These are phyloP conservation scores for Diaporthe eres DNA, from an alignment of 2,329 filamentous ascomycete genomes.

Conservation along the genomic window DNA sequence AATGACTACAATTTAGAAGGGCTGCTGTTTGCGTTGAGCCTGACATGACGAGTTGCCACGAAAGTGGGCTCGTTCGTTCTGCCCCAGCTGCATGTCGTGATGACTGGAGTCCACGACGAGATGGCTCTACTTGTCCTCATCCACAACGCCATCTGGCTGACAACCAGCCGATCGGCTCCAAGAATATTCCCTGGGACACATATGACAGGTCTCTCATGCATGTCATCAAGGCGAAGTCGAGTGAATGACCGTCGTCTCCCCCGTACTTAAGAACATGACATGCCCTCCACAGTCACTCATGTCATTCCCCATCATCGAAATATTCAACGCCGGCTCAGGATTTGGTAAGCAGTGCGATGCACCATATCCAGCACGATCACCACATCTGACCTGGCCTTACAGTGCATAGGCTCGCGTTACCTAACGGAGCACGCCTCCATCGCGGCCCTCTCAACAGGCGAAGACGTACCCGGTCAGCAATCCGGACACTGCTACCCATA, in stretches of 20 bases:
- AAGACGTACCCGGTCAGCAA: constrained; percentile 15
- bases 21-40: too few relatives aligned
- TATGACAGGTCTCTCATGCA: constrained; percentile 4
- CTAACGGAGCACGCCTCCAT: constrained; percentile 9
- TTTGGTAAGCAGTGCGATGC: constrained; percentile 17
- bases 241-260: constrained; percentile 7
- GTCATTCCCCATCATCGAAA: constrained; percentile 12
- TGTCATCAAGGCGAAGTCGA: constrained; percentile 7
- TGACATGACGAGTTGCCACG: background rate
- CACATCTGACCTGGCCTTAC: constrained; percentile 8
- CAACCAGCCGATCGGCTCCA: too few relatives aligned
- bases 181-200: background rate
- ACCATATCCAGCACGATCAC: background rate
- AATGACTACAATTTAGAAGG: too few relatives aligned
- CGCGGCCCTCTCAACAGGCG: background rate
- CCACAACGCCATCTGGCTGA: background rate
- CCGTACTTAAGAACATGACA: constrained; percentile 28
- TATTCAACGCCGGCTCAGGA: background rate
- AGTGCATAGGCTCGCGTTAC: constrained; percentile 6
- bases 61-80: background rate
- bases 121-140: background rate
- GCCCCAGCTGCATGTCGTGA: background rate
- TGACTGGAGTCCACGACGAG: background rate
- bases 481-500: background rate
- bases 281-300: constrained; percentile 17